These are phyloP conservation scores for Tricharina praecox DNA, from an alignment of 495 filamentous ascomycete species.

Conservation along the genomic window DNA sequence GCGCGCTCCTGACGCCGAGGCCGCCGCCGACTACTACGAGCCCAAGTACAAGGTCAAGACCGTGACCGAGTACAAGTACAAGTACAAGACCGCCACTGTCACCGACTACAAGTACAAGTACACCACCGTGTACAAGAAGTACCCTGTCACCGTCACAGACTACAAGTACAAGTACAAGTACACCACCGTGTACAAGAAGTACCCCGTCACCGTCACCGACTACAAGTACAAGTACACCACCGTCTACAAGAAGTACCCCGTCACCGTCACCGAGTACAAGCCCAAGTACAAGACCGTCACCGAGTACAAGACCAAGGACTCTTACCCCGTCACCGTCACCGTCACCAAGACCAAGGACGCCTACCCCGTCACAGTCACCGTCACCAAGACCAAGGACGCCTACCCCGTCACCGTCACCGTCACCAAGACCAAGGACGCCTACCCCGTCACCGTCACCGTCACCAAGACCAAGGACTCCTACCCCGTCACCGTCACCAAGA, in stretches of 20 bases:
- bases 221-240: background rate
- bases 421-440: background rate
- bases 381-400: background rate
- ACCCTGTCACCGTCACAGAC: background rate
- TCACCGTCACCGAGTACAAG: background rate
- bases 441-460: background rate
- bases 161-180: background rate
- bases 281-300: background rate
- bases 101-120: background rate
- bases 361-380: background rate
- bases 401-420: background rate
- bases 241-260: background rate
- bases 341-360: slow-evolving; percentile 1
- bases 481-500: background rate
- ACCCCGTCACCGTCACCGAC: background rate
- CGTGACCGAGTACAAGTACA: background rate
- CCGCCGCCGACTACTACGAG: background rate
- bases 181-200: slow-evolving; percentile 4
- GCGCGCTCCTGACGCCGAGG: slow-evolving; percentile 3
- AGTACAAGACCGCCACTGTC: background rate
- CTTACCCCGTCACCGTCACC: background rate
- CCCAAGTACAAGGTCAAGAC: background rate
- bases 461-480: slow-evolving; percentile 1
- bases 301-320: background rate
- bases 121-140: background rate